Evolutionary conservation across 2,329 filamentous ascomycete species (phyloP).

Genomic region (Parastagonospora nodorum): DNA sequence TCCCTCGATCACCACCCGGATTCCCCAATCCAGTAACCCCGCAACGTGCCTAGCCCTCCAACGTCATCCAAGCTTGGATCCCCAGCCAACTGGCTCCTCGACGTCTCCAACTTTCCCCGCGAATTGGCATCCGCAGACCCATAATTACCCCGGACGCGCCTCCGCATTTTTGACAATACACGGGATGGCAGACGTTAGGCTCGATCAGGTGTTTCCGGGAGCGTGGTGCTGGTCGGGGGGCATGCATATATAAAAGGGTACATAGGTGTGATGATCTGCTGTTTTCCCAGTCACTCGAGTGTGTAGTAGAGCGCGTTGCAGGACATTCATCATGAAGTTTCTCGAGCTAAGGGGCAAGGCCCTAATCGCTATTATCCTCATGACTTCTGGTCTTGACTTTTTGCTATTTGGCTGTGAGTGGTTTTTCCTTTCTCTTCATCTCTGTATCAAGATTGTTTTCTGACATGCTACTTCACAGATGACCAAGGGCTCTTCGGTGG

Average conservation of each 20-base stretch:
- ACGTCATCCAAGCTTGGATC: background rate
- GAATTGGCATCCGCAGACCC: constrained; percentile 10
- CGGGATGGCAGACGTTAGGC: constrained; percentile 1
- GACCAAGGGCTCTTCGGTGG: constrained; percentile 35
- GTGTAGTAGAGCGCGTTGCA: background rate
- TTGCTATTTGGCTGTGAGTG: constrained; percentile 21
- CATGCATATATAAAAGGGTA: background rate
- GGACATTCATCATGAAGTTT: constrained; percentile 8
- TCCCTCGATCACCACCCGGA: background rate
- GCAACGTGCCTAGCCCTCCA: background rate
- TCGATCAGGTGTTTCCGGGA: constrained; percentile 9
- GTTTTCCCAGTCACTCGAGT: background rate
- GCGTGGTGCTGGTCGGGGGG: background rate
- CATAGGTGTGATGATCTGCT: background rate
- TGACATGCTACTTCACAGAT: constrained; percentile 11
- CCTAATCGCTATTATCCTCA: constrained; percentile 15
- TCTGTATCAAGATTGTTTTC: background rate
- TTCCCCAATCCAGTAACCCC: background rate
- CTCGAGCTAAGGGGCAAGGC: constrained; percentile 17
- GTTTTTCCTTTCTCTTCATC: background rate
- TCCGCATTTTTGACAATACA: background rate
- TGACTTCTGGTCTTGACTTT: constrained; percentile 21
- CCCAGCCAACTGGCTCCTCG: background rate
- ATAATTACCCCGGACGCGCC: constrained; percentile 14
- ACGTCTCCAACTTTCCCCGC: constrained; percentile 5